phyloP scores from a whole-genome alignment of 2,329 filamentous ascomycete species.

The Ophiostoma fasciatum region DNA sequence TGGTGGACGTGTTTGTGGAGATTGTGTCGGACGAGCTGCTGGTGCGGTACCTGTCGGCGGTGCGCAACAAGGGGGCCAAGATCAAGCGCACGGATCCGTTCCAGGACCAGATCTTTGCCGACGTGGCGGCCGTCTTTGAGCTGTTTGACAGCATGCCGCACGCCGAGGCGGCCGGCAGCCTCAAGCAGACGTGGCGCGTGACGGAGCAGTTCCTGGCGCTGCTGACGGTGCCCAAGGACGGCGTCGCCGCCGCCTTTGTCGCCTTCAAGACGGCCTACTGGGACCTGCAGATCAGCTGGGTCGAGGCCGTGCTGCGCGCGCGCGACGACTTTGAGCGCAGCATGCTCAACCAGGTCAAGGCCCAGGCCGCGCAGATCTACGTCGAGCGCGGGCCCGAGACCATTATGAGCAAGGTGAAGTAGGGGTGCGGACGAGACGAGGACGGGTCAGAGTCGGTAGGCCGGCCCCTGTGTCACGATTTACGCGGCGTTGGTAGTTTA shows the following conservation, averaged over 20 bases:
- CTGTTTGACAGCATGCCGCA: conserved; percentile 63
- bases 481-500: no score
- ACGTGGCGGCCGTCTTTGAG: conserved; percentile 77
- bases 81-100: conserved; percentile 80
- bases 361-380: conserved; percentile 70
- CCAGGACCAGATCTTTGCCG: conserved; percentile 85
- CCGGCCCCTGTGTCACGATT: no score
- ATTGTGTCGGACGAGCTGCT: conserved; percentile 88
- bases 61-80: conserved; percentile 81
- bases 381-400: conserved; percentile 74
- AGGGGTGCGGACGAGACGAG: no score
- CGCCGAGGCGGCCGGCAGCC: conserved; percentile 51
- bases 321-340: conserved; percentile 88
- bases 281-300: conserved; percentile 91
- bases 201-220: conserved; percentile 72
- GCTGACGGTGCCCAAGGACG: conserved; percentile 59
- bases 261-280: conserved; percentile 76
- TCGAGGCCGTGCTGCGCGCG: conserved; percentile 74
- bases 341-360: conserved; percentile 81
- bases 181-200: conserved; percentile 87
- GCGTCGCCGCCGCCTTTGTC: conserved; percentile 64
- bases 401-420: conserved; percentile 89
- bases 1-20: conserved; percentile 84
- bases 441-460: no score
- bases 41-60: conserved; percentile 64